Evolutionary conservation across 1,284 basidiomycete species (phyloP).

Genomic region (Athelia psychrophila): DNA sequence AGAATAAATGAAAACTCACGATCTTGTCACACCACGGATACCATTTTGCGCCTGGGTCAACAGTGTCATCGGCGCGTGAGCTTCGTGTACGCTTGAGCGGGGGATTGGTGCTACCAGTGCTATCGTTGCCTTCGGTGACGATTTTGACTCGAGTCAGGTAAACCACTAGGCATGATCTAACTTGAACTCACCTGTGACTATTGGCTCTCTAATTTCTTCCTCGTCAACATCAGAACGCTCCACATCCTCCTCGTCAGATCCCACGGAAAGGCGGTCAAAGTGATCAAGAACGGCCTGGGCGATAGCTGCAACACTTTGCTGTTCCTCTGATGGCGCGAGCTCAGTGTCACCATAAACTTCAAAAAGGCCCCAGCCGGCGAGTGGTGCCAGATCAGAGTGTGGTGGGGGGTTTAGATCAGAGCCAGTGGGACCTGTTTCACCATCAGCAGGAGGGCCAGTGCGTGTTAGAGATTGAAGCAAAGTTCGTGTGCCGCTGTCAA

Average conservation of each 20-base stretch:
- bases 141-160: background rate
- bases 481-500: background rate
- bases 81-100: slow-evolving; percentile 4
- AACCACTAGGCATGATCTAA: background rate
- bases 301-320: background rate
- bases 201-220: background rate
- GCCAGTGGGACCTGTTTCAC: too few relatives aligned
- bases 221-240: background rate
- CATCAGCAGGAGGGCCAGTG: too few relatives aligned
- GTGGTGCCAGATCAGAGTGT: background rate
- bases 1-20: background rate
- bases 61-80: slow-evolving; percentile 9
- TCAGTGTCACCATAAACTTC: background rate
- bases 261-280: background rate
- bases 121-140: background rate
- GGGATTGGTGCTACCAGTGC: background rate
- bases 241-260: background rate
- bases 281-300: background rate
- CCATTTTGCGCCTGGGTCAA: slow-evolving; percentile 9
- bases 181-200: background rate
- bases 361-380: background rate
- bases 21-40: slow-evolving; percentile 5
- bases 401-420: too few relatives aligned
- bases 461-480: background rate
- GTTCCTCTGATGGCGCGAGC: background rate